Conservation (phyloP, 768 basidiomycete genomes). For the Termitomyces heimii region DNA sequence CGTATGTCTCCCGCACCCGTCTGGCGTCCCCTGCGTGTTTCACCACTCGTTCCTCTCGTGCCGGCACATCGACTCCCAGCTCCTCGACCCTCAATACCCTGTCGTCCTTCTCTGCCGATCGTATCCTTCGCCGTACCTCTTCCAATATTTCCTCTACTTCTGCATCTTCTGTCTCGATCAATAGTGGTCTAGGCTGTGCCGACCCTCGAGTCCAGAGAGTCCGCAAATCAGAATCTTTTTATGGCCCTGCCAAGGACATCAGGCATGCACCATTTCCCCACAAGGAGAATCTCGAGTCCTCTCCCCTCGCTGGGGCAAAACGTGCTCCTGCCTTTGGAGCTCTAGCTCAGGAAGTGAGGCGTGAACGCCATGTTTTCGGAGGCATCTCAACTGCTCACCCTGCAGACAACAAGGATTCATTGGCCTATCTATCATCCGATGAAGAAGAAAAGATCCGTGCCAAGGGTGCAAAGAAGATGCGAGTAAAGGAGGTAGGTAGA, state of each 20-base stretch:
- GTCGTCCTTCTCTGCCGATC: conserved; percentile 30
- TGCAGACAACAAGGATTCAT: conserved; percentile 26
- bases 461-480: conserved; percentile 57
- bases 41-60: conserved; percentile 32
- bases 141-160: conserved; percentile 40
- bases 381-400: conserved; percentile 1
- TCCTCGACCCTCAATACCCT: conserved; percentile 56
- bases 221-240: conserved; percentile 44
- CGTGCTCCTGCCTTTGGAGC: conserved; percentile 58
- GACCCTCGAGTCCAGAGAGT: conserved; percentile 50
- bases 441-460: conserved; percentile 68
- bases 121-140: conserved; percentile 36
- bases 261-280: conserved; percentile 7
- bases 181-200: conserved; percentile 27
- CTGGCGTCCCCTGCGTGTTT: conserved; percentile 36
- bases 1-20: conserved; percentile 41
- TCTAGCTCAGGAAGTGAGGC: conserved; percentile 23
- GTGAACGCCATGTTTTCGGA: conserved; percentile 12
- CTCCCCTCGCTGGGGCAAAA: conserved; percentile 31
- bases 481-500: conserved; percentile 23
- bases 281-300: conserved; percentile 13
- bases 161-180: conserved; percentile 34
- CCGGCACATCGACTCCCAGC: conserved; percentile 56
- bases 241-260: conserved; percentile 27
- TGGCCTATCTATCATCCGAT: conserved; percentile 56